phyloP scores from a whole-genome alignment of 1,139 yeast species.

The Blastobotrys indianensis region DNA sequence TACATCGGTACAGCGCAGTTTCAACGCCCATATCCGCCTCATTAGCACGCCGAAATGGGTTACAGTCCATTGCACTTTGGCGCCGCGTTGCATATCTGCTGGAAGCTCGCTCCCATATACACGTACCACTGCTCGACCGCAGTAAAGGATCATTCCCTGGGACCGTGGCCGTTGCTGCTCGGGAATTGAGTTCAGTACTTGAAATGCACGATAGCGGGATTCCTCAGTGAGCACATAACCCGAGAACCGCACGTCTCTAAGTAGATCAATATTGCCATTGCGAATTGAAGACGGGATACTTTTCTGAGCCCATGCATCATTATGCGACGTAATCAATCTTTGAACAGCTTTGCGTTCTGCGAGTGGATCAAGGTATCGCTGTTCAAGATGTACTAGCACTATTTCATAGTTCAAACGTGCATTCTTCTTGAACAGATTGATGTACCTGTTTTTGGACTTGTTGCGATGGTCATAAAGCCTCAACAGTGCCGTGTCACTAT shows the following conservation, averaged over 20 bases:
- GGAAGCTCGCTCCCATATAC: background rate
- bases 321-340: slow-evolving; percentile 31
- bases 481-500: slow-evolving; percentile 30
- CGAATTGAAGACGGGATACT: slow-evolving; percentile 14
- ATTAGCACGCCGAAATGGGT: slow-evolving; percentile 26
- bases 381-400: slow-evolving; percentile 29
- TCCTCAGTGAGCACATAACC: slow-evolving; percentile 16
- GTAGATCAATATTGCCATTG: slow-evolving; percentile 21
- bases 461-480: slow-evolving; percentile 41
- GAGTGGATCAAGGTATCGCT: slow-evolving; percentile 30
- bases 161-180: no score
- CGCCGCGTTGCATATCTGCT: slow-evolving; percentile 15
- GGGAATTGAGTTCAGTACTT: no score
- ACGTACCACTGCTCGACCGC: no score
- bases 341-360: slow-evolving; percentile 30
- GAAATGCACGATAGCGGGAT: no score
- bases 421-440: slow-evolving; percentile 30
- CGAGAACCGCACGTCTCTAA: slow-evolving; percentile 25
- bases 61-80: slow-evolving; percentile 25
- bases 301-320: slow-evolving; percentile 21
- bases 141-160: no score
- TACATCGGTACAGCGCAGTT: slow-evolving; percentile 13
- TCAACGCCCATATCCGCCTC: slow-evolving; percentile 25
- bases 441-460: slow-evolving; percentile 36
- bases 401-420: slow-evolving; percentile 26